Evolutionary conservation across 2,329 filamentous ascomycete genomes (phyloP).

Genomic region (Calonectria henricotiae): DNA sequence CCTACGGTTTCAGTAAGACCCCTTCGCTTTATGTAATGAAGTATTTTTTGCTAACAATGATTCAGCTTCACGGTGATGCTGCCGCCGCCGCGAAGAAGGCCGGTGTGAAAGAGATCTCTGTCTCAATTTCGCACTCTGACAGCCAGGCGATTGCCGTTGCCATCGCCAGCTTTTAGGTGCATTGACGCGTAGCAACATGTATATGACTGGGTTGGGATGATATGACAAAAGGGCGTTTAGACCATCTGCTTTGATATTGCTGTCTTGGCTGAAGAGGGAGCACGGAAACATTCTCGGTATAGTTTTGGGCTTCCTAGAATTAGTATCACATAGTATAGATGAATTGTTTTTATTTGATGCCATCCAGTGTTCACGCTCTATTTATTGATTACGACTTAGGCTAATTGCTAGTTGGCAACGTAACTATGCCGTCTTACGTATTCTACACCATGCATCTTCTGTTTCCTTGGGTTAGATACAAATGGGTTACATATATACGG

Average conservation of each 20-base stretch:
- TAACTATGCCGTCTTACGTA: background rate
- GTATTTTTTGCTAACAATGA: constrained; percentile 58
- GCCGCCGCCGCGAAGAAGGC: constrained; percentile 87
- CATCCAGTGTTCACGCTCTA: background rate
- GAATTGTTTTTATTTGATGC: constrained; percentile 36
- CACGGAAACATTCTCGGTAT: constrained; percentile 30
- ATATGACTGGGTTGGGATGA: constrained; percentile 45
- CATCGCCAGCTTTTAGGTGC: constrained; percentile 80
- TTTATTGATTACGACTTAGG: background rate
- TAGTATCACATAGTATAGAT: constrained; percentile 50
- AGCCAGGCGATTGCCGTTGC: constrained; percentile 95
- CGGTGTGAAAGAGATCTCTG: constrained; percentile 88
- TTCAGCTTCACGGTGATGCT: constrained; percentile 88
- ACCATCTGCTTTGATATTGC: constrained; percentile 49
- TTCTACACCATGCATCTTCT: background rate
- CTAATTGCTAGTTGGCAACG: background rate
- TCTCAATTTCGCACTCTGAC: constrained; percentile 97
- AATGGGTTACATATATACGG: background rate
- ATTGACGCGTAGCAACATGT: constrained; percentile 35
- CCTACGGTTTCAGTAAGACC: constrained; percentile 86
- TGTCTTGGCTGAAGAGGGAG: constrained; percentile 41
- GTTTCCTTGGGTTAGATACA: background rate
- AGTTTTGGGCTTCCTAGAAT: constrained; percentile 40
- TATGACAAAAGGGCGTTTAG: constrained; percentile 50
- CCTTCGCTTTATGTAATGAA: constrained; percentile 4